Evolutionary conservation across 2,329 filamentous ascomycete species (phyloP), one percentile per base, ranked within the genome.

Genomic region (Chalaropsis ovoidea): DNA sequence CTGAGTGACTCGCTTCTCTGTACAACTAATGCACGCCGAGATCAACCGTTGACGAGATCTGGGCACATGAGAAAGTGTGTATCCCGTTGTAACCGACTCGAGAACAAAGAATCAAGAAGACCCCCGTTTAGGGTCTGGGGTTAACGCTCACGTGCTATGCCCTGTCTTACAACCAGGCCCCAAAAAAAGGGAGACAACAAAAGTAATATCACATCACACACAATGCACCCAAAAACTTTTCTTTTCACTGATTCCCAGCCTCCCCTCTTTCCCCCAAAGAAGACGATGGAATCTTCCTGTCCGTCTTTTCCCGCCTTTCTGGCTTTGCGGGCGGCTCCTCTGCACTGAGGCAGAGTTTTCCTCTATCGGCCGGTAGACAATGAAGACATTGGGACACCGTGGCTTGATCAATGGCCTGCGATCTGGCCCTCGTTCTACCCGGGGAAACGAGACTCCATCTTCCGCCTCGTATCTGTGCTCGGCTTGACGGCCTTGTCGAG

Each of bases 191-290:
- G 41, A 61, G 41, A 61, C n/a, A 61, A 61, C 19, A 42, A 27
- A 42, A 61, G 58, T 2, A 61, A 27, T 10, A 43, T 43, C 60
- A 24, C 60, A 56, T 56, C 52, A 56, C 52, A 54, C 49, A 56
- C n/a, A 42, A 45, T 43, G 39, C 22, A 19, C 41, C 41, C 47
- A 27, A 52, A 56, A 8, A 35, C 24, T 62, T 45, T 62, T 62
- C 39, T 24, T 47, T 45, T 62, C 39, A 39, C 41, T 45, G 60
- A 27, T 61, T 27, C 58, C 41, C 58, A 62, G 24, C 60, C 60
- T 62, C 60, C 35, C 60, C 41, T 45, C 41, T 62, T 62, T 41
- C 41, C 47, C 47, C 19, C 41, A 62, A 62, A 45, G 19, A 41
- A 62, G 31, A 58, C 52, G 4, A 58, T 58, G 27, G 52, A 58